Evolutionary conservation across 2,329 filamentous ascomycete genomes (phyloP).

Genomic region (Ceratocystis cubensis): DNA sequence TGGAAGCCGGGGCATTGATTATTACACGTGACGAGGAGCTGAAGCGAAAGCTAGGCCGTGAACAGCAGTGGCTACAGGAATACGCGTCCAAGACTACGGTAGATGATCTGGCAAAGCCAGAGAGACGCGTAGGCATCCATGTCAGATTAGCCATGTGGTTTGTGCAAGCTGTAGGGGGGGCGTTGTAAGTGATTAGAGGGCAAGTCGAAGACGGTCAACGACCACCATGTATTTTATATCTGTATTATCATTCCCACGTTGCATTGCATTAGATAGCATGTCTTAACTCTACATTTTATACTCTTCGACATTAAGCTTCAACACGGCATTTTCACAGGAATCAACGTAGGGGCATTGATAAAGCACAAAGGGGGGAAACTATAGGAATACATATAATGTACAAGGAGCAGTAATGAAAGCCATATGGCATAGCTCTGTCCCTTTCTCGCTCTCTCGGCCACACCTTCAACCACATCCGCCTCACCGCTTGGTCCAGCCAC

Average conservation of each 20-base stretch:
- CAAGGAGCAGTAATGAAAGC: conserved; percentile 11
- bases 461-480: neutral
- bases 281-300: neutral
- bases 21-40: conserved; percentile 65
- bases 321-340: neutral
- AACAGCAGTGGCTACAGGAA: conserved; percentile 68
- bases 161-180: conserved; percentile 71
- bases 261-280: neutral
- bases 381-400: conserved; percentile 21
- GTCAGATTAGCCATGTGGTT: conserved; percentile 91
- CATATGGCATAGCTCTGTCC: neutral
- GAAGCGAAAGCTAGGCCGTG: conserved; percentile 60
- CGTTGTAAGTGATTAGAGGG: conserved; percentile 44
- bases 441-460: neutral
- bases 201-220: neutral
- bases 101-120: conserved; percentile 67
- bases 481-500: conserved; percentile 32
- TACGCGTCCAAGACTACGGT: conserved; percentile 56
- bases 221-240: neutral
- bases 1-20: conserved; percentile 79
- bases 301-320: neutral
- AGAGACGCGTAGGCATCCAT: conserved; percentile 72
- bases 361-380: neutral
- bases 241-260: conserved; percentile 5
- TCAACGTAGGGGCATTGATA: neutral